phyloP scores from a whole-genome alignment of 2,329 filamentous ascomycete genomes.

The Aspergillus neoniger region DNA sequence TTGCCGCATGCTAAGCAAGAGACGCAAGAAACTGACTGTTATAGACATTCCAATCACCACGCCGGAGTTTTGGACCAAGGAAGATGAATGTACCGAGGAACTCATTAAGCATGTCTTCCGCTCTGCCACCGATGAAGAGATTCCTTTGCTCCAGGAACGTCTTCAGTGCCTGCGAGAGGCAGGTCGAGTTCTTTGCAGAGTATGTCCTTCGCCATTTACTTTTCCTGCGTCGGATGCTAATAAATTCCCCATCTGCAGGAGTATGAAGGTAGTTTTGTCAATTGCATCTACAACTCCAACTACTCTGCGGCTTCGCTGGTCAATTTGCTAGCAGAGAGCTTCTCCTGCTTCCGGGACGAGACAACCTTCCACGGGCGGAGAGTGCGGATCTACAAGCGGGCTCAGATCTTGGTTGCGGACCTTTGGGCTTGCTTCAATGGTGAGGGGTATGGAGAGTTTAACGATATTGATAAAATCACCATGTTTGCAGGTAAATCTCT shows the following conservation, averaged over 20 bases:
- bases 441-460: slow-evolving; percentile 73
- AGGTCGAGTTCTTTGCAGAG: slow-evolving; percentile 75
- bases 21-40: slow-evolving; percentile 17
- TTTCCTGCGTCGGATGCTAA: slow-evolving; percentile 6
- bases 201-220: slow-evolving; percentile 40
- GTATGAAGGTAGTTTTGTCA: slow-evolving; percentile 72
- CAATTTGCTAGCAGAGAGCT: slow-evolving; percentile 79
- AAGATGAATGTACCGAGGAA: slow-evolving; percentile 73
- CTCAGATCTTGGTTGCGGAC: slow-evolving; percentile 94
- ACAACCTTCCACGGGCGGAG: slow-evolving; percentile 70
- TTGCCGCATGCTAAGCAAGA: not conserved
- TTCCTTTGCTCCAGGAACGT: slow-evolving; percentile 78
- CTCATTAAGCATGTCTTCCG: slow-evolving; percentile 77
- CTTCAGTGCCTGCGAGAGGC: slow-evolving; percentile 80
- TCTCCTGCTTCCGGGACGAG: slow-evolving; percentile 84
- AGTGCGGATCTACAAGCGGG: slow-evolving; percentile 86
- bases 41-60: slow-evolving; percentile 83
- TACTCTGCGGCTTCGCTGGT: slow-evolving; percentile 82
- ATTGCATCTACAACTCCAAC: slow-evolving; percentile 72
- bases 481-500: slow-evolving; percentile 77
- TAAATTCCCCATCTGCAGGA: slow-evolving; percentile 51
- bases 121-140: slow-evolving; percentile 81
- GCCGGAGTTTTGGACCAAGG: slow-evolving; percentile 80
- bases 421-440: slow-evolving; percentile 95
- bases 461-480: slow-evolving; percentile 91